phyloP scores from a whole-genome alignment of 208 protist species.

The Ichthyophonus hoferi region DNA sequence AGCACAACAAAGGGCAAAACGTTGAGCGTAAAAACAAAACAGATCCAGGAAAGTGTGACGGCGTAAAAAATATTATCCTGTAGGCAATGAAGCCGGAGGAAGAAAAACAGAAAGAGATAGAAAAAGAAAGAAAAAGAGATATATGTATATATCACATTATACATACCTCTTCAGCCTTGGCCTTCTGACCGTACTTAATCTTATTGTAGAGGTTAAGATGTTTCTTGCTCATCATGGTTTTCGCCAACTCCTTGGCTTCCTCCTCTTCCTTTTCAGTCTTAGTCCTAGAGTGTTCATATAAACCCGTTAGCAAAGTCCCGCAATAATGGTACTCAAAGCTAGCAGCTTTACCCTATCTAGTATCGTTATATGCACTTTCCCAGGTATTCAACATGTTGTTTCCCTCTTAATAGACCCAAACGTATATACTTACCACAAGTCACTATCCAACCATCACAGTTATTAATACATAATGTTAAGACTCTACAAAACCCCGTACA shows the following conservation, averaged over 20 bases:
- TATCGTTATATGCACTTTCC: not conserved
- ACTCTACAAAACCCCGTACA: no score
- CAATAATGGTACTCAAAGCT: no score
- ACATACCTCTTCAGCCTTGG: slow-evolving; percentile 35
- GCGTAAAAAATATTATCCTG: no score
- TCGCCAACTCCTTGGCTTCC: slow-evolving; percentile 51
- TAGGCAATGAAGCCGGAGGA: not conserved
- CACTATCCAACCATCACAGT: no score
- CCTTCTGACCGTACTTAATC: slow-evolving; percentile 47
- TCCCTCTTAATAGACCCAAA: no score
- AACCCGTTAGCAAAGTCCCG: no score
- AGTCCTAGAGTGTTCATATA: not conserved
- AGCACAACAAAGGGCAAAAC: no score
- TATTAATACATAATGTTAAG: no score
- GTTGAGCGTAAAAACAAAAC: not conserved
- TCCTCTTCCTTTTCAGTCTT: not conserved
- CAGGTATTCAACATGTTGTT: slow-evolving; percentile 25
- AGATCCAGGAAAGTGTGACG: not conserved
- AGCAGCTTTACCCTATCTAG: not conserved
- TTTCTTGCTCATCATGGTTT: slow-evolving; percentile 66
- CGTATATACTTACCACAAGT: no score
- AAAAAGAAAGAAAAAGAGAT: not conserved
- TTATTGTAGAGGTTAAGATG: slow-evolving; percentile 55
- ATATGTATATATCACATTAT: not conserved
- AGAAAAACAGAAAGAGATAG: slow-evolving; percentile 1